Evolutionary conservation across 2,329 filamentous ascomycete species (phyloP).

Genomic region (Hymenoscyphus fraxineus): DNA sequence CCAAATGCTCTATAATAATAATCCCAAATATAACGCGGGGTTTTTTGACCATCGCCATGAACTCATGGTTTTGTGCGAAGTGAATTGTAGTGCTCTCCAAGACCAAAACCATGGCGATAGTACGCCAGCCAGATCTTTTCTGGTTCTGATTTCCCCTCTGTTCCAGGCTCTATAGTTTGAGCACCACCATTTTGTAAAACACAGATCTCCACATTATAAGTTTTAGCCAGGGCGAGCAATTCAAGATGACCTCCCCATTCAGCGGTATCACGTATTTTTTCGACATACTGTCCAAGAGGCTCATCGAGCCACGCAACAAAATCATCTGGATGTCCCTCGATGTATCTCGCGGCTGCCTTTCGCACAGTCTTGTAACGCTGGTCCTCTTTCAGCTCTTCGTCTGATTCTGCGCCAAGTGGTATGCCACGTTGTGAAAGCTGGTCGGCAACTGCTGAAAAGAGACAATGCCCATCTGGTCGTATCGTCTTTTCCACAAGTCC

Average conservation of each 20-base stretch:
- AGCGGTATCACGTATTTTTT: constrained; percentile 77
- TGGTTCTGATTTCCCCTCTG: constrained; percentile 41
- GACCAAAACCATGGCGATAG: constrained; percentile 86
- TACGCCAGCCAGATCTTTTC: constrained; percentile 82
- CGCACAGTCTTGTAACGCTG: constrained; percentile 65
- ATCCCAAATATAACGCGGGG: background rate
- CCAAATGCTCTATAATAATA: constrained; percentile 11
- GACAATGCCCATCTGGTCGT: constrained; percentile 85
- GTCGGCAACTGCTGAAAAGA: constrained; percentile 88
- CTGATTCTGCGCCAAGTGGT: constrained; percentile 37
- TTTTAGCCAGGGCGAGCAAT: constrained; percentile 75
- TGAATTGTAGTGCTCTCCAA: constrained; percentile 98
- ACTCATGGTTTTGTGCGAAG: constrained; percentile 47
- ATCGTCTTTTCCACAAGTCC: constrained; percentile 74
- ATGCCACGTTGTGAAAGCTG: constrained; percentile 60
- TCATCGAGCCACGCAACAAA: constrained; percentile 88
- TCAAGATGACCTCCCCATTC: constrained; percentile 97
- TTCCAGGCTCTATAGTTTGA: constrained; percentile 64
- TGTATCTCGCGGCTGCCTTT: constrained; percentile 71
- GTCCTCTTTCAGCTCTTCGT: constrained; percentile 33
- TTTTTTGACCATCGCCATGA: background rate
- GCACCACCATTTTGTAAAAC: constrained; percentile 81
- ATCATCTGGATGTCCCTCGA: constrained; percentile 68
- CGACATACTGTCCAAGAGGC: constrained; percentile 66
- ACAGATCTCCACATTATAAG: constrained; percentile 75